A percentile compares a stretch with the other conserved stretches of the same genome.
Conservation (phyloP, 2,329 filamentous ascomycete species). For the Cercospora citrullina region DNA sequence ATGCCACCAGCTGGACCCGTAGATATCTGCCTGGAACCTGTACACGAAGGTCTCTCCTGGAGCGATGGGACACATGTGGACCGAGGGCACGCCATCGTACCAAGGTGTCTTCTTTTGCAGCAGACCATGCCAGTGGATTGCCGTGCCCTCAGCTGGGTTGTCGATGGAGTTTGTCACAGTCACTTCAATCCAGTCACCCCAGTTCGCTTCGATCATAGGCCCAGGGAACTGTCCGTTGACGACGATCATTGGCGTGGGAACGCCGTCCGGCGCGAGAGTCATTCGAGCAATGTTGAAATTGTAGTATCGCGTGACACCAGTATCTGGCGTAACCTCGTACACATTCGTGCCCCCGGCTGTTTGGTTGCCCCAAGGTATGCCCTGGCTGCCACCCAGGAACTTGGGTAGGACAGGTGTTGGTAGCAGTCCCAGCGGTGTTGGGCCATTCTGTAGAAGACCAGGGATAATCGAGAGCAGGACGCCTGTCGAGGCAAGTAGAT, state of each 20-base stretch:
- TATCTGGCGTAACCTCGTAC: slow-evolving; percentile 29
- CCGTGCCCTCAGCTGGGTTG: slow-evolving; percentile 37
- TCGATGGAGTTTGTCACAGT: slow-evolving; percentile 36
- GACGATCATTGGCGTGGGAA: slow-evolving; percentile 23
- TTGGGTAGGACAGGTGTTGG: slow-evolving; percentile 20
- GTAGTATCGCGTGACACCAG: slow-evolving; percentile 32
- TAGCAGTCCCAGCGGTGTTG: slow-evolving; percentile 3
- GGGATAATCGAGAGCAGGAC: slow-evolving; percentile 22
- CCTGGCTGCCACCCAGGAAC: slow-evolving; percentile 24
- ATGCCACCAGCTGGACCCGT: slow-evolving; percentile 42
- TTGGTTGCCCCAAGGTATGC: slow-evolving; percentile 34
- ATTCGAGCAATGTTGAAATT: slow-evolving; percentile 28
- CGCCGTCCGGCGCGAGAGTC: slow-evolving; percentile 31
- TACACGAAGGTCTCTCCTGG: slow-evolving; percentile 44
- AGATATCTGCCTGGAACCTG: slow-evolving; percentile 43
- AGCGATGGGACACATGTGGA: slow-evolving; percentile 46
- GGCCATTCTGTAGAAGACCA: slow-evolving; percentile 1
- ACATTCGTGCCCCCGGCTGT: slow-evolving; percentile 33
- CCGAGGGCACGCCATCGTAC: slow-evolving; percentile 46
- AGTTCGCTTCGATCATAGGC: slow-evolving; percentile 33
- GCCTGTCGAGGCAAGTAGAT: slow-evolving; percentile 19
- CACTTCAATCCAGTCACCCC: slow-evolving; percentile 25
- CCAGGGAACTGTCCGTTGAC: slow-evolving; percentile 33
- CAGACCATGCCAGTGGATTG: slow-evolving; percentile 48
- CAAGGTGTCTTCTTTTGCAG: slow-evolving; percentile 39